phyloP scores from a whole-genome alignment of 176 grass and related monocot genomes.

The Aegilops longissima region DNA sequence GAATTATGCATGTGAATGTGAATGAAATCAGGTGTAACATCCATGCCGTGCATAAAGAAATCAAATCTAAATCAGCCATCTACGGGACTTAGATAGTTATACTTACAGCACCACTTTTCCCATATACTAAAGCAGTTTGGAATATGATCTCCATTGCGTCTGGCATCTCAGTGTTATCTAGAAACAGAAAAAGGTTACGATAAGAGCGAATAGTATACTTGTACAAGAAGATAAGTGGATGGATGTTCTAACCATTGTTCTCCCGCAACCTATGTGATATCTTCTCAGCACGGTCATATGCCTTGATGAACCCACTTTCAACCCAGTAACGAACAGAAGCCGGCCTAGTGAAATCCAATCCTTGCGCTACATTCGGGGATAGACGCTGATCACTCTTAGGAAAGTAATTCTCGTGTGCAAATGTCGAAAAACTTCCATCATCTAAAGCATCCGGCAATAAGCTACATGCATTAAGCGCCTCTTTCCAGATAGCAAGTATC shows the following conservation, averaged over 20 bases:
- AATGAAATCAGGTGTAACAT: background rate
- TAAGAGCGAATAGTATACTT: slow-evolving; percentile 14
- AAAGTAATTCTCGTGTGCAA: slow-evolving; percentile 15
- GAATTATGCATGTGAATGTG: background rate
- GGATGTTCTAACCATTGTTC: slow-evolving; percentile 44
- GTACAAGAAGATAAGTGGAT: slow-evolving; percentile 1
- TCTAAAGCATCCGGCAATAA: slow-evolving; percentile 34
- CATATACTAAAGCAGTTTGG: slow-evolving; percentile 61
- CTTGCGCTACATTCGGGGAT: slow-evolving; percentile 30
- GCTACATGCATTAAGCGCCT: slow-evolving; percentile 47
- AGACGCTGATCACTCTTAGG: slow-evolving; percentile 12
- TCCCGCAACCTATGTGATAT: slow-evolving; percentile 52
- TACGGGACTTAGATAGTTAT: background rate
- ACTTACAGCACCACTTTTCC: slow-evolving; percentile 66
- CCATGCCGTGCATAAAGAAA: background rate
- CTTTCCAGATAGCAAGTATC: slow-evolving; percentile 65
- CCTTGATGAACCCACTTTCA: slow-evolving; percentile 66
- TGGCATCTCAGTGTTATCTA: slow-evolving; percentile 69
- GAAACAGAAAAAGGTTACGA: slow-evolving; percentile 19
- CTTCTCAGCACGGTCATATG: slow-evolving; percentile 67
- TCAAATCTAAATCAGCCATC: background rate
- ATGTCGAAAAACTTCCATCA: slow-evolving; percentile 20
- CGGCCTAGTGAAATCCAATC: slow-evolving; percentile 44
- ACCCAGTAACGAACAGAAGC: slow-evolving; percentile 51
- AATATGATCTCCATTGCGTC: slow-evolving; percentile 78